Evolutionary conservation across 495 filamentous ascomycete species (phyloP).

Genomic region (Penicillium bovifimosum): DNA sequence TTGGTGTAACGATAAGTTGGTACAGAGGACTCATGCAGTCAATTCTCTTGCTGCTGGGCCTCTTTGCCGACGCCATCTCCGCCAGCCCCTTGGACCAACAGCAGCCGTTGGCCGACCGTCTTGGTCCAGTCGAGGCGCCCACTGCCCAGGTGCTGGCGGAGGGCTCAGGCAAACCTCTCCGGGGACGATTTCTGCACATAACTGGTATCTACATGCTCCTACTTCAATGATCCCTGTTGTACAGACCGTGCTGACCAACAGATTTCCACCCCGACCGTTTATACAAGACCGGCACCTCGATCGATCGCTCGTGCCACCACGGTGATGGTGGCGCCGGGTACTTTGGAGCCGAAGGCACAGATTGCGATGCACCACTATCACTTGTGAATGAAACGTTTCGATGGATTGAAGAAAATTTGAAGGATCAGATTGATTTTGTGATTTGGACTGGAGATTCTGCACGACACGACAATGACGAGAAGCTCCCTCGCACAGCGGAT

Average conservation of each 20-base stretch:
- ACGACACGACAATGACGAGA: constrained; percentile 88
- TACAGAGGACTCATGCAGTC: constrained; percentile 15
- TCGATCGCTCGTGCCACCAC: constrained; percentile 68
- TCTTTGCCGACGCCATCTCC: constrained; percentile 12
- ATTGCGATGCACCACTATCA: constrained; percentile 77
- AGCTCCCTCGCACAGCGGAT: constrained; percentile 63
- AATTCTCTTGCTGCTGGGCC: constrained; percentile 15
- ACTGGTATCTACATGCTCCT: constrained; percentile 58
- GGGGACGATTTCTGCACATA: constrained; percentile 86
- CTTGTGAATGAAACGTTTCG: constrained; percentile 86
- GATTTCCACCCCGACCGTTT: constrained; percentile 87
- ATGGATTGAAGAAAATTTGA: constrained; percentile 84
- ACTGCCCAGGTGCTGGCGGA: not conserved
- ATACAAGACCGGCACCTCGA: constrained; percentile 72
- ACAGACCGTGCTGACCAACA: constrained; percentile 27
- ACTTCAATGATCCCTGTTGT: not conserved
- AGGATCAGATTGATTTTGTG: constrained; percentile 85
- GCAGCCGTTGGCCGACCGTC: constrained; percentile 9
- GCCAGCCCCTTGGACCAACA: constrained; percentile 16
- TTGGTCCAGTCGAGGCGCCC: constrained; percentile 1
- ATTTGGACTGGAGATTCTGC: constrained; percentile 97
- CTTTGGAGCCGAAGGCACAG: constrained; percentile 77
- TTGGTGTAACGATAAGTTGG: not conserved
- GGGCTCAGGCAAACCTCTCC: not conserved
- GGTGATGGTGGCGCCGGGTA: constrained; percentile 69